phyloP scores from a whole-genome alignment of 805 yeast species.

The Cyberlindnera saturnus region DNA sequence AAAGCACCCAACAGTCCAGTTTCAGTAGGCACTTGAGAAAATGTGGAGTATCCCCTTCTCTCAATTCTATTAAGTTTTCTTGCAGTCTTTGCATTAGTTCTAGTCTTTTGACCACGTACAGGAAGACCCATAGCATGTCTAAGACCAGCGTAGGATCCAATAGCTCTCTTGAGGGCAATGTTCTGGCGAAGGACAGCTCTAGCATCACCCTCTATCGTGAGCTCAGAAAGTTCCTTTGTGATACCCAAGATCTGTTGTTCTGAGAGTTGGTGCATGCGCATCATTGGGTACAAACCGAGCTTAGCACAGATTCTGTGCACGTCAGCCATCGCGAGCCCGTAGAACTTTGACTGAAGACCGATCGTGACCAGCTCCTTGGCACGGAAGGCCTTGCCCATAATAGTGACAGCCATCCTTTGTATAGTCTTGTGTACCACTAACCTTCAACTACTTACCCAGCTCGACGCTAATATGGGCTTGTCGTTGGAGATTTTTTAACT shows the following conservation, averaged over 20 bases:
- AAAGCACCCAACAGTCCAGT: constrained; percentile 19
- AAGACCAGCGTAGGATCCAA: constrained; percentile 82
- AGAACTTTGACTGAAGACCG: constrained; percentile 76
- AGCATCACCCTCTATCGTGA: constrained; percentile 78
- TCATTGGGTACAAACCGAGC: constrained; percentile 84
- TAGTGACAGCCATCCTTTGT: constrained; percentile 21
- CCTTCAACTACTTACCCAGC: no score
- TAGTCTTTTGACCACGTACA: constrained; percentile 85
- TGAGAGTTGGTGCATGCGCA: constrained; percentile 89
- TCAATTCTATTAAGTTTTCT: constrained; percentile 74
- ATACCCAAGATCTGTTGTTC: constrained; percentile 84
- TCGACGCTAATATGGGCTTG: no score
- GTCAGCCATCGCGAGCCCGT: constrained; percentile 75
- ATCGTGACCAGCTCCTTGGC: constrained; percentile 27
- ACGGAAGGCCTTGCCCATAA: constrained; percentile 25
- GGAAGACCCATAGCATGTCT: constrained; percentile 84
- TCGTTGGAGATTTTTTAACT: no score
- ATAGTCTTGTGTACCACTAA: no score
- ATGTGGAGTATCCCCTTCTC: constrained; percentile 40
- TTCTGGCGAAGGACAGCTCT: constrained; percentile 70
- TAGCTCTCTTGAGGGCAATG: constrained; percentile 70
- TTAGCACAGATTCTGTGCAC: constrained; percentile 78
- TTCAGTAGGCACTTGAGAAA: neutral
- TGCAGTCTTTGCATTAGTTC: constrained; percentile 88
- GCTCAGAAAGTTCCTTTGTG: constrained; percentile 78